Base-by-base conservation (phyloP, 108 stramenopile genomes). In the Cylindrotheca closterium region DNA sequence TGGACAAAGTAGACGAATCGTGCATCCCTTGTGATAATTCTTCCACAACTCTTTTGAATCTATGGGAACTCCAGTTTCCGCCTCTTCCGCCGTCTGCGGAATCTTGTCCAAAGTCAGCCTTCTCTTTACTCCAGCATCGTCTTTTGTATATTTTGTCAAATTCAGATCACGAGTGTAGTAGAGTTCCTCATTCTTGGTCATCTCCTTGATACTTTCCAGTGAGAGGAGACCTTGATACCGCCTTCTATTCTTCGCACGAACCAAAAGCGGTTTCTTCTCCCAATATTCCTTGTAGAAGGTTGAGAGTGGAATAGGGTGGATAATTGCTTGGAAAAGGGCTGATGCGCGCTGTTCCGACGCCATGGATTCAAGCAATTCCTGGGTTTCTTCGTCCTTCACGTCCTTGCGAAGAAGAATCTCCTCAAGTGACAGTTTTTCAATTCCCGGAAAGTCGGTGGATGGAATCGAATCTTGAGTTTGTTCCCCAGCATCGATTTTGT, bases 1-100 rank as follows among this genome's bases (percentile, higher is more conserved):
- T 10, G 98, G 98, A 74, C 97, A 94, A 12, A 95, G 78, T 2
- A 99, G 73, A 26, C 98, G 91, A 33, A 99, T 51, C 0, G 96
- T 95, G 52, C 93, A 93, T 5, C 89, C 92, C 27, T 84, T 67
- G 24, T 84, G 55, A 27, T 89, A 78, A 47, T 91, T 88, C 50
- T 84, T 84, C 93, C 91, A 91, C 22, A 96, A 81, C 58, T 93
- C 92, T 1, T 70, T 68, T 0, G 84, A 55, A 21, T 94, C 78
- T 30, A 82, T 94, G 24, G 79, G 62, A 2, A 85, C 72, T 52
- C 69, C 87, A 18, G 27, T 54, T 21, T 64, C 51, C 4, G 54
- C 29, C 8, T 67, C 68, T 59, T 75, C 30, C 29, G 69, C 22
- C 31, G 27, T 63, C 68, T 64, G 58, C 7, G 78, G 79, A 10